phyloP scores from a whole-genome alignment of 257 asterid genomes.

The Striga asiatica region DNA sequence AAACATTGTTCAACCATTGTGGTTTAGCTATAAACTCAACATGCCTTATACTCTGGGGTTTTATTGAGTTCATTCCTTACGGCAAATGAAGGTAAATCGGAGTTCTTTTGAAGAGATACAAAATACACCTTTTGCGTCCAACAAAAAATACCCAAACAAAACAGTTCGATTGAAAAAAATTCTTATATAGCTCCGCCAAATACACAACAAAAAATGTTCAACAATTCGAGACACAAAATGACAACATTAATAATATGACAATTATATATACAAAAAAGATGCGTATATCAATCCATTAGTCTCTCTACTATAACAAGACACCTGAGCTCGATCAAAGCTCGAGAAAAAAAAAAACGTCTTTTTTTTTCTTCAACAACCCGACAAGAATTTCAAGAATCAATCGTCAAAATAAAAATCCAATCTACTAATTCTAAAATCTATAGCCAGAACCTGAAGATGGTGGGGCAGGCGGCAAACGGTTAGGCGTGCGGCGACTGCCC shows the following conservation, averaged over 20 bases:
- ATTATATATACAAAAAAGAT: constrained; percentile 69
- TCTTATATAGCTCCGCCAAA: not conserved
- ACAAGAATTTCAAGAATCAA: constrained; percentile 38
- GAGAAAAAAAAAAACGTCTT: constrained; percentile 8
- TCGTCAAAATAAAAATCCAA: constrained; percentile 15
- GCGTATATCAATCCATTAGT: constrained; percentile 16
- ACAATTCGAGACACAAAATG: constrained; percentile 24
- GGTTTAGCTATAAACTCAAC: too few relatives aligned
- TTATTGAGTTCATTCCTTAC: too few relatives aligned
- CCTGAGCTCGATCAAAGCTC: constrained; percentile 31
- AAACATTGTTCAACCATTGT: too few relatives aligned
- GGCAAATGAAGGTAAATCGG: too few relatives aligned
- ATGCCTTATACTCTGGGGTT: too few relatives aligned
- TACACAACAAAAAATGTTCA: not conserved
- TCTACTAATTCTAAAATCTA: constrained; percentile 41
- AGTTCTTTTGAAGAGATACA: too few relatives aligned
- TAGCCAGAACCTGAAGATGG: constrained; percentile 64
- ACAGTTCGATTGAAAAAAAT: not conserved
- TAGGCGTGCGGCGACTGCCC: constrained; percentile 82
- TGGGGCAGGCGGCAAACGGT: constrained; percentile 79
- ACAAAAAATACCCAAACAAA: not conserved
- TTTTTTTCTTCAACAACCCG: constrained; percentile 34
- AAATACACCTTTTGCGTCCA: too few relatives aligned
- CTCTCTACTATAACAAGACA: constrained; percentile 32
- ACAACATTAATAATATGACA: constrained; percentile 17